Base-by-base conservation (phyloP, 2,329 filamentous ascomycete genomes). In the Sclerotinia nivalis region DNA sequence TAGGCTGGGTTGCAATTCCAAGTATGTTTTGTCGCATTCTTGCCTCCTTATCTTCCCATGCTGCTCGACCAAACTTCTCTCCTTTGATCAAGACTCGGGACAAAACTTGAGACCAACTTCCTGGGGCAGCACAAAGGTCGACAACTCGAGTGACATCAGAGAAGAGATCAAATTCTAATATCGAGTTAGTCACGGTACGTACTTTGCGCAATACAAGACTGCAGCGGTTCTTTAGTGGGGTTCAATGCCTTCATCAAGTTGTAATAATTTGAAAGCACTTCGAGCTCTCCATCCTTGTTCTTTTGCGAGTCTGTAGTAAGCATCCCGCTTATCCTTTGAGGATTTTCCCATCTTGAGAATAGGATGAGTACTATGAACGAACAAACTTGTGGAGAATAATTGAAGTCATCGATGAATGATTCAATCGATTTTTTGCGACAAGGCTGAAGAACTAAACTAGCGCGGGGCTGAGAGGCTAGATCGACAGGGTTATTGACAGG, bases 271-370 rank as follows among this genome's bases (percentile, higher is more conserved):
- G 84, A 97, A 99, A 12, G 96, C 96, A 74, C 93, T 97, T 70
- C 96, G 88, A 40, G 96, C 96, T 49, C 96, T 92, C 95, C 96
- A 99, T 73, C 96, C 96, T 84, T 99, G 96, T 81, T 99, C 96
- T 82, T 99, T 99, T 25, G 96, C 96, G 12, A 99, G 91, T 68
- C 96, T 89, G 79, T 99, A 99, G 82, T 99, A 99, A 59, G 94
- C 94, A 80, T 99, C 96, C 67, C 96, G 92, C 83, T 99, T 99
- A 79, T 99, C 96, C 81, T 99, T 99, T 61, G 95, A 98, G 1
- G 96, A 97, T 80, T 98, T 98, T 1, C 94, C 94, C 94, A 97
- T 97, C 22, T 67, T 72, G 31, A 62, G 25, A 22, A 52, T 2
- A 37, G 31, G 49, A 65, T 9, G 10, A 54, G 25, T 13, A 40